Percentiles rank a stretch among this genome's conserved stretches.
These are phyloP conservation scores for Podospora tetraspora DNA, from an alignment of 495 filamentous ascomycete genomes.

Conservation along the genomic window DNA sequence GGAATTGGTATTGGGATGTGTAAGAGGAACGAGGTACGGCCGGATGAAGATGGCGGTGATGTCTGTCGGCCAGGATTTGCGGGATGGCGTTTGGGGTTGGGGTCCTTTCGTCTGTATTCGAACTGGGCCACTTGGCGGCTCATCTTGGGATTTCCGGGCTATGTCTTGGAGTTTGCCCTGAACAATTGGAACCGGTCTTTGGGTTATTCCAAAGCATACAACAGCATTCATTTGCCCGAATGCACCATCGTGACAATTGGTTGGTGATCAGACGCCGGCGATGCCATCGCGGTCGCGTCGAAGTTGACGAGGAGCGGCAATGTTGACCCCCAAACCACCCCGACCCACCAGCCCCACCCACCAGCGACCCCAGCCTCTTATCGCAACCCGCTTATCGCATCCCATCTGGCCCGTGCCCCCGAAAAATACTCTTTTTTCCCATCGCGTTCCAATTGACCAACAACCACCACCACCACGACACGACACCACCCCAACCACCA, in stretches of 20 bases:
- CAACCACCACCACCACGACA: not conserved
- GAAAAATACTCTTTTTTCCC: not conserved
- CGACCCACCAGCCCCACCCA: not conserved
- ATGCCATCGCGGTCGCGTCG: not conserved
- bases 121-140: not conserved
- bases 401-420: not conserved
- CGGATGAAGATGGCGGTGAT: not conserved
- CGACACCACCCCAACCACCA: constrained; percentile 1
- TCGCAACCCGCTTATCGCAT: not conserved
- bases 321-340: not conserved
- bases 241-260: not conserved
- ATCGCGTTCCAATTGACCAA: not conserved
- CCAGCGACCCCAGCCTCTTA: not conserved
- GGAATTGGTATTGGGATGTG: not conserved
- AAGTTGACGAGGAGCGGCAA: not conserved
- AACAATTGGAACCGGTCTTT: not conserved
- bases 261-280: not conserved
- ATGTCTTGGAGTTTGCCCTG: not conserved
- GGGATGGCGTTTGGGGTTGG: not conserved
- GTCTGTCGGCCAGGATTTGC: not conserved
- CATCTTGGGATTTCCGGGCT: not conserved
- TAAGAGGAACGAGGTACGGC: not conserved
- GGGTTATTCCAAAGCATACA: not conserved
- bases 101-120: not conserved
- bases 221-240: not conserved